Base-by-base conservation (phyloP, 768 basidiomycete genomes). In the Epithele typhae region DNA sequence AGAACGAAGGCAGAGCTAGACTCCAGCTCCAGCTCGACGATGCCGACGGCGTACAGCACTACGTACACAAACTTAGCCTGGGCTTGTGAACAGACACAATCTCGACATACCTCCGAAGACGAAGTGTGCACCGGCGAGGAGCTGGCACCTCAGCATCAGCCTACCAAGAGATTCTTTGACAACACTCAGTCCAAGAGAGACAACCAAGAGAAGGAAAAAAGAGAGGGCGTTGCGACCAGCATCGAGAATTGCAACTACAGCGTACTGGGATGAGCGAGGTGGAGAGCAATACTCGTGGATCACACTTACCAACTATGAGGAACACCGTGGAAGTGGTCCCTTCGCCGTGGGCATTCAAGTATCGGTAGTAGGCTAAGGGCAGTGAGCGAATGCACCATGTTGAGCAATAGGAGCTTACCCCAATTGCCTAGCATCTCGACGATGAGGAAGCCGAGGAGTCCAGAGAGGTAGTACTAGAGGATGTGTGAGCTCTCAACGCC, bases 361-460 rank as follows among this genome's bases (percentile, higher is more conserved):
- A 97, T 45, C 92, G 81, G 63, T 97, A 96, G 67, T 98, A 99
- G 3, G 80, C 92, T 86, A 59, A 49, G 17, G n/a, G 8, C 34
- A 25, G 15, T 12, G 10, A 2, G 22, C 45, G 37, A 40, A 32
- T 19, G 8, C 10, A 25, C 1, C 4, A 4, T 12, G 34, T 17
- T 22, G 25, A n/a, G 4, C 38, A 8, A 15, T 15, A 37, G 30
- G 7, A 25, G 15, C 43, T 14, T 17, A 66, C 89, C 86, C 82
- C 86, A 93, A 59, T 87, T 88, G 6, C 90, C 90, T 15, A 95
- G 71, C 89, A 96, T 97, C 64, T 99, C 96, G 53, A 97, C 80
- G 41, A 95, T 75, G 49, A 98, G 72, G 61, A 97, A 81, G 19
- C 77, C 83, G 42, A 95, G 77, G 18, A 94, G 81, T 43, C 87